A percentile compares a stretch with the other conserved stretches of the same genome.
Conservation (phyloP, 2,329 filamentous ascomycete species). For the Zasmidium cellare region DNA sequence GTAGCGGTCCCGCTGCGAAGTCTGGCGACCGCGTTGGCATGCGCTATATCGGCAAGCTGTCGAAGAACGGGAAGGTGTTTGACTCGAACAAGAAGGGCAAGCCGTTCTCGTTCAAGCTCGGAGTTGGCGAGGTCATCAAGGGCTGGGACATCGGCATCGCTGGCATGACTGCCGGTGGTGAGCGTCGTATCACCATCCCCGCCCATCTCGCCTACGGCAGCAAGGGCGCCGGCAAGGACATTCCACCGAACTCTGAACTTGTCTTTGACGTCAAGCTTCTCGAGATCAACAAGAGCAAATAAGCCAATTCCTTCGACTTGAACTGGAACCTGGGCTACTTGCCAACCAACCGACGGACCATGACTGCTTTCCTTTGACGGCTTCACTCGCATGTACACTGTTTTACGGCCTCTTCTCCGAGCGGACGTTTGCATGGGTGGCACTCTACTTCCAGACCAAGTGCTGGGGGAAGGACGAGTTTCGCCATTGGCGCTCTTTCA, state of each 20-base stretch:
- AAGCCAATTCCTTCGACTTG: background rate
- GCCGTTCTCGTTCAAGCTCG: constrained; percentile 94
- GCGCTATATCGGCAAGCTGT: constrained; percentile 93
- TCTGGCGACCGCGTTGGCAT: constrained; percentile 87
- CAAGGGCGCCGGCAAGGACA: constrained; percentile 71
- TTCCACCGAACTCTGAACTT: constrained; percentile 87
- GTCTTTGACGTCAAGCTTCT: constrained; percentile 73
- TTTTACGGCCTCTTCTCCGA: background rate
- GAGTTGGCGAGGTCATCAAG: constrained; percentile 94
- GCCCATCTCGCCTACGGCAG: constrained; percentile 86
- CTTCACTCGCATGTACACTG: constrained; percentile 1
- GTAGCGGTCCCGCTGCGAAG: constrained; percentile 82
- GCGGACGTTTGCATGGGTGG: constrained; percentile 4
- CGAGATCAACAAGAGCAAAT: constrained; percentile 41
- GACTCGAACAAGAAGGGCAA: constrained; percentile 99
- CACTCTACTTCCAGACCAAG: constrained; percentile 34
- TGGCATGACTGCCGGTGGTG: constrained; percentile 90
- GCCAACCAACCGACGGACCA: background rate
- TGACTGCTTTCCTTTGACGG: background rate
- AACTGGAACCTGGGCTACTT: background rate
- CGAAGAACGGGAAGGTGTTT: constrained; percentile 90
- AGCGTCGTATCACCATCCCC: constrained; percentile 89
- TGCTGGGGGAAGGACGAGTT: constrained; percentile 39
- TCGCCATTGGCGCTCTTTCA: background rate
- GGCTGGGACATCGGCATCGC: constrained; percentile 94